phyloP scores from a whole-genome alignment of 2,329 filamentous ascomycete species.

The Fusarium sp. region DNA sequence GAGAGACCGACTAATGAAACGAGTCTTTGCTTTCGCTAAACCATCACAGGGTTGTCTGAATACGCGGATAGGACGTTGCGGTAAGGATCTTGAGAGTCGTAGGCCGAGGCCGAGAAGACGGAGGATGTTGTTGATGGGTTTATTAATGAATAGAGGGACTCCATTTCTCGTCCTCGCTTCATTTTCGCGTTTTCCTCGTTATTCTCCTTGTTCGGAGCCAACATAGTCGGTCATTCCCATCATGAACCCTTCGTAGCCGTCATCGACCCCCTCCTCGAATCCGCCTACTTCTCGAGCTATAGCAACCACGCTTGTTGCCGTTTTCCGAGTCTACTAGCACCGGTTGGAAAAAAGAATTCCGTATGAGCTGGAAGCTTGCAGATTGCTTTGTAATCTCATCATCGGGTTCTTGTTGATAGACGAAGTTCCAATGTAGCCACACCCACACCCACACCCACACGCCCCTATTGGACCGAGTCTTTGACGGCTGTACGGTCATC shows the following conservation, averaged over 20 bases:
- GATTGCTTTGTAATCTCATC: slow-evolving; percentile 38
- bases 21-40: slow-evolving; percentile 16
- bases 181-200: background rate
- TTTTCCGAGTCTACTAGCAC: slow-evolving; percentile 27
- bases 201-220: background rate
- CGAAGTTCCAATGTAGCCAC: slow-evolving; percentile 20
- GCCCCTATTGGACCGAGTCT: slow-evolving; percentile 9
- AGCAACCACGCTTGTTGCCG: slow-evolving; percentile 27
- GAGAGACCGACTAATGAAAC: slow-evolving; percentile 26
- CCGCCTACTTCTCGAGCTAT: slow-evolving; percentile 15
- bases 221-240: slow-evolving; percentile 2
- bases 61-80: slow-evolving; percentile 23
- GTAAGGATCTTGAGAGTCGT: slow-evolving; percentile 18
- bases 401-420: slow-evolving; percentile 15
- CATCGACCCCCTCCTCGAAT: slow-evolving; percentile 17
- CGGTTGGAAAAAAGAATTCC: background rate
- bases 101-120: slow-evolving; percentile 27
- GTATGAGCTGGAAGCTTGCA: background rate
- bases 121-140: slow-evolving; percentile 16
- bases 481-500: slow-evolving; percentile 17
- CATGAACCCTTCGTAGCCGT: slow-evolving; percentile 18
- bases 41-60: slow-evolving; percentile 1
- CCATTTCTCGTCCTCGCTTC: slow-evolving; percentile 3
- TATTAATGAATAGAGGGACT: slow-evolving; percentile 12
- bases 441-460: slow-evolving; percentile 27